Base-by-base conservation (phyloP, 2,329 filamentous ascomycete species). In the Mycosphaerella sp. region DNA sequence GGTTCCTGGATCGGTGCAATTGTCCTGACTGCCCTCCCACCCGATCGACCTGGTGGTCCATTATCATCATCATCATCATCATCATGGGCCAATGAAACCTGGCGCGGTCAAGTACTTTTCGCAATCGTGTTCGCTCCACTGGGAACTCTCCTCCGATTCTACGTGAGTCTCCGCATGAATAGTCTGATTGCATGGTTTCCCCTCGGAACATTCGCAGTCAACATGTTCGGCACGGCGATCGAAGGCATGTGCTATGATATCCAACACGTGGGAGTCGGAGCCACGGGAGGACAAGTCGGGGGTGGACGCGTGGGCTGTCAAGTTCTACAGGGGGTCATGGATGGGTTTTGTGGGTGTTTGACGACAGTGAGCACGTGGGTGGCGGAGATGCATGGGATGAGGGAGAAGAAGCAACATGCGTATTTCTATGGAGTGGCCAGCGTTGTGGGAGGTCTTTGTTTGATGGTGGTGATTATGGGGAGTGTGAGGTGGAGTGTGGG, bases 201-300 rank as follows among this genome's bases (percentile, higher is more conserved):
- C 0, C 68, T 96, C 0, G 91, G 91, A 2, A 97, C 91, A 0
- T 95, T 96, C 62, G 71, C 73, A 0, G 88, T 86, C 25, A 97
- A 97, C 63, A 74, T 94, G 4, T 66, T 85, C 12, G 91, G 90
- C 4, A 89, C 87, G 0, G 78, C 78, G 0, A 69, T 95, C 13
- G 68, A 94, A 44, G 89, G 81, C 12, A 83, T 89, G 77, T 79
- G 82, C 27, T 95, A 80, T 73, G 86, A 94, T 63, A 71, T 95
- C 44, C 86, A 89, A 57, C 89, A 88, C 62, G 73, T 80, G 0
- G 52, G 63, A 5, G 50, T 69, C 8, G 62, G 59, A 12, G 43
- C 75, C 1, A 57, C 44, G 59, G 53, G 73, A 4, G n/a, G n/a
- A n/a, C 28, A 67, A 1, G 60, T 65, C 2, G 73, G 73, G 7